Evolutionary conservation across 495 filamentous ascomycete species (phyloP), one percentile per base, ranked within the genome.

Genomic region (Ascodesmis nigricans): DNA sequence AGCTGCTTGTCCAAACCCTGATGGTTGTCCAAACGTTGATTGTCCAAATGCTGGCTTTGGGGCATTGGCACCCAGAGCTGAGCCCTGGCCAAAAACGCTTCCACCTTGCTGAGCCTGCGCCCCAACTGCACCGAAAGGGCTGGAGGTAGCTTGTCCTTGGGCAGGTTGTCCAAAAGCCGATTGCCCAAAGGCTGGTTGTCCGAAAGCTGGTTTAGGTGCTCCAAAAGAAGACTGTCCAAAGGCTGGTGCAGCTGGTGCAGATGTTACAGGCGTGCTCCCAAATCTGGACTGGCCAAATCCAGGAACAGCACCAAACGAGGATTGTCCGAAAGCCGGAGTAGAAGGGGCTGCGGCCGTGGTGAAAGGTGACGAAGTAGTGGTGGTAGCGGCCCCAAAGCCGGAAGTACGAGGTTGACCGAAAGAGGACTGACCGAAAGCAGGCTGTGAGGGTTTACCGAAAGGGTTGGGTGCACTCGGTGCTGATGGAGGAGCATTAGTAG

Each of bases 301-400:
- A 1, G 45, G 38, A 38, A 43, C 27, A 33, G 35, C n/a, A 8
- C 54, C 51, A 32, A 55, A 52, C 17, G 43, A 38, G 8, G 33
- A 27, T 45, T 60, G 59, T 4, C 58, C 59, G 35, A 62, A 56
- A 3, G 49, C 39, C n/a, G 57, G 51, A 14, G 29, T 18, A 19
- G 25, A 15, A 28, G 1, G 13, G 4, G 29, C 21, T 3, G 18
- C 8, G 17, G 43, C 34, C 9, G 32, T 15, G 15, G 42, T 64
- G 45, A 33, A 56, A 53, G 23, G 50, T 52, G 21, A 62, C 23
- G 40, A 16, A 6, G 31, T 17, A 33, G 40, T 51, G 36, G 54
- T 52, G 40, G 61, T 55, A n/a, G 55, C 53, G 3, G 40, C 6
- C 14, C 36, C 26, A 38, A 49, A 49, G 4, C 31, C 16, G 22